Conservation (phyloP, 2,329 filamentous ascomycete genomes). For the Hortaea sp. region DNA sequence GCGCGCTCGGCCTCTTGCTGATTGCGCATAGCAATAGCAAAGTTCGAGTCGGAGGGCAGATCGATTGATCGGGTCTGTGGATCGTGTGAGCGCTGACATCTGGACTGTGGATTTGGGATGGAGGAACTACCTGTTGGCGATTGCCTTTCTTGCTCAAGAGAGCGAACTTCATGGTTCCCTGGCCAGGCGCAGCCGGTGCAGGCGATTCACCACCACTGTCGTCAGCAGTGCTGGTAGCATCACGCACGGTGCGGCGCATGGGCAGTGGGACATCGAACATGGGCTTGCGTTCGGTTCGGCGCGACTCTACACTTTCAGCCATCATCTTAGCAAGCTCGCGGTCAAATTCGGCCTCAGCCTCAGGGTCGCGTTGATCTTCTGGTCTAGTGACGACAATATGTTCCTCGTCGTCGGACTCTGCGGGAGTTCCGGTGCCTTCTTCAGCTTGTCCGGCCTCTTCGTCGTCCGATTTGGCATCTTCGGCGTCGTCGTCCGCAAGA, state of each 20-base stretch:
- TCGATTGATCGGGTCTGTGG: conserved; percentile 78
- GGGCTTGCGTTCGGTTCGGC: conserved; percentile 90
- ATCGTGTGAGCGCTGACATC: conserved; percentile 3
- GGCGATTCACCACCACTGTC: conserved; percentile 31
- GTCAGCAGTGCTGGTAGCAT: conserved; percentile 34
- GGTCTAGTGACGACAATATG: conserved; percentile 84
- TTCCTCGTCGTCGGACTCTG: conserved; percentile 66
- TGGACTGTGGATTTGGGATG: neutral
- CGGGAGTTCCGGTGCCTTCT: conserved; percentile 40
- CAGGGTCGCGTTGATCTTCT: conserved; percentile 82
- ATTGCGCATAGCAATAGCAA: conserved; percentile 90
- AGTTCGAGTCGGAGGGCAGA: conserved; percentile 79
- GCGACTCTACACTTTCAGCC: conserved; percentile 89
- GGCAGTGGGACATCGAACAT: conserved; percentile 96
- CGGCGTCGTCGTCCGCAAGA: conserved; percentile 45
- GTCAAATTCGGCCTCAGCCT: conserved; percentile 94
- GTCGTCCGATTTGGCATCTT: conserved; percentile 44
- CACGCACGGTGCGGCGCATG: conserved; percentile 60
- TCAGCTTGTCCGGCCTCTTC: conserved; percentile 43
- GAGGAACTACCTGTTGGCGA: conserved; percentile 65
- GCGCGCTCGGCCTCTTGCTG: conserved; percentile 92
- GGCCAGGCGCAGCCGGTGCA: conserved; percentile 24
- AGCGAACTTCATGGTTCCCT: conserved; percentile 86
- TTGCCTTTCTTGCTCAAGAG: conserved; percentile 93
- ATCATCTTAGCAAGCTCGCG: conserved; percentile 97